Conservation (phyloP, 2,329 filamentous ascomycete genomes). For the Penicillium verrucosum region DNA sequence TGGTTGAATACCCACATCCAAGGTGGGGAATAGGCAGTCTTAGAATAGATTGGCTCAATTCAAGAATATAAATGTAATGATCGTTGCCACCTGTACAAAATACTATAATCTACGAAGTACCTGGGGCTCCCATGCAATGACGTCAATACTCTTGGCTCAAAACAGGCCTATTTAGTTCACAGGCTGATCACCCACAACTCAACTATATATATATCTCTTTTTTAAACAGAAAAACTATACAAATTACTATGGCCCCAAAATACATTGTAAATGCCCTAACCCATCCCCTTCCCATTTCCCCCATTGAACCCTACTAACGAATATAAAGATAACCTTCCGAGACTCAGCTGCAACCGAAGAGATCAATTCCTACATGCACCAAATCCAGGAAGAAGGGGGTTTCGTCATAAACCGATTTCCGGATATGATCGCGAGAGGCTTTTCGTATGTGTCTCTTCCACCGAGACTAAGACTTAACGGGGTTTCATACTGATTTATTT, state of each 20-base stretch:
- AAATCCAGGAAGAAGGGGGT: not conserved
- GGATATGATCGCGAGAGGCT: slow-evolving; percentile 2
- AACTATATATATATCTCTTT: too few species aligned
- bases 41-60: not conserved
- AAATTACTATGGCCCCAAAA: not conserved
- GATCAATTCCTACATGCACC: not conserved
- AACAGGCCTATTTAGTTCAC: not conserved
- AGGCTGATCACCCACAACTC: too few species aligned
- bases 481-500: not conserved
- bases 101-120: too few species aligned
- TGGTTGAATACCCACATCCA: not conserved
- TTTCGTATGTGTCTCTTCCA: not conserved
- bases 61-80: not conserved
- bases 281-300: not conserved
- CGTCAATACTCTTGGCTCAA: not conserved
- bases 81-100: not conserved
- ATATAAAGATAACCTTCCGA: slow-evolving; percentile 1
- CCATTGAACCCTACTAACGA: not conserved
- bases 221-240: too few species aligned
- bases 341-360: slow-evolving; percentile 5
- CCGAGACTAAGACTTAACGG: too few species aligned
- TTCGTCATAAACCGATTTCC: slow-evolving; percentile 1
- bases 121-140: not conserved
- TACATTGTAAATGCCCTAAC: not conserved
- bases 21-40: not conserved